phyloP scores from a whole-genome alignment of 1,284 basidiomycete species.

The Puccinia hordei region DNA sequence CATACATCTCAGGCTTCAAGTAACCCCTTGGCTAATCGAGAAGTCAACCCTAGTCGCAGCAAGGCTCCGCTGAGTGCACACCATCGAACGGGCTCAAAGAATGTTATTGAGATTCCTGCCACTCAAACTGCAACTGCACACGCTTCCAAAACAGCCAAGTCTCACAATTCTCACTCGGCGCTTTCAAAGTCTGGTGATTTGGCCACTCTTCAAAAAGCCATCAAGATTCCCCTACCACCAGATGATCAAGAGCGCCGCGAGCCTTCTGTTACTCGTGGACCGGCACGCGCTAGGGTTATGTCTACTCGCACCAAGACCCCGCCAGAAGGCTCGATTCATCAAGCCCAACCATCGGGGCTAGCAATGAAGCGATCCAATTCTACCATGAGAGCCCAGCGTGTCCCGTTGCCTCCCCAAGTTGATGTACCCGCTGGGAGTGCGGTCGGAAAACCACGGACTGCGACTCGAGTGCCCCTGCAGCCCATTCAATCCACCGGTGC shows the following conservation, averaged over 20 bases:
- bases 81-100: constrained; percentile 20
- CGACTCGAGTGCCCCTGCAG: constrained; percentile 30
- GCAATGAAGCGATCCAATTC: constrained; percentile 44
- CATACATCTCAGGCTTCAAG: constrained; percentile 20
- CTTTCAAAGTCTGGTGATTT: constrained; percentile 19
- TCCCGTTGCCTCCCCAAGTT: constrained; percentile 15
- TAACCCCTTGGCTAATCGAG: background rate
- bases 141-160: constrained; percentile 25
- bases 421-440: background rate
- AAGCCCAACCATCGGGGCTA: constrained; percentile 18
- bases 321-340: constrained; percentile 38
- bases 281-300: constrained; percentile 19
- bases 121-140: background rate
- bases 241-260: constrained; percentile 28
- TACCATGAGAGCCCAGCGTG: constrained; percentile 46
- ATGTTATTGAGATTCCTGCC: background rate
- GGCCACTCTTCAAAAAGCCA: constrained; percentile 40
- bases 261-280: background rate
- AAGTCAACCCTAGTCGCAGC: background rate
- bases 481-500: constrained; percentile 10
- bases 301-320: constrained; percentile 26
- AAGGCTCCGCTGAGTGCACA: constrained; percentile 16
- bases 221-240: constrained; percentile 36
- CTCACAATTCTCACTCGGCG: background rate
- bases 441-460: background rate